A percentile compares a stretch with the other conserved stretches of the same genome.
Evolutionary conservation across 1,284 basidiomycete genomes (phyloP).

Genomic region (Ceratobasidium sp.): DNA sequence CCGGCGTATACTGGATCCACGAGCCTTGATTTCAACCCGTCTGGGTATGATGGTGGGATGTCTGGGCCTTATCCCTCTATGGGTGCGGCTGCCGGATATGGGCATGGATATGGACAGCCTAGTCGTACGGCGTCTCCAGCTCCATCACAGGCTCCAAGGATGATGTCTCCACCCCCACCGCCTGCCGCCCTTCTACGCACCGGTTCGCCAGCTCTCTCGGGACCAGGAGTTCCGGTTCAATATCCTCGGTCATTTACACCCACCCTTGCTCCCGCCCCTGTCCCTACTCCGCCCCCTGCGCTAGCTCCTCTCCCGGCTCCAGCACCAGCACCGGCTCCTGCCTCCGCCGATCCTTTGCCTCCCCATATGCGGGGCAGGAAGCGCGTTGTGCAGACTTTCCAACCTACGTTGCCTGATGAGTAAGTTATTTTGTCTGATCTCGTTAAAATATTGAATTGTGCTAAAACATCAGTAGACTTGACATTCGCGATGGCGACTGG

Average conservation of each 20-base stretch:
- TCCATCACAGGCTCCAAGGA: slow-evolving; percentile 19
- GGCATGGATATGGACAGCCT: slow-evolving; percentile 30
- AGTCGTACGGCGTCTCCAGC: slow-evolving; percentile 27
- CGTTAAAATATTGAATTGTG: neutral
- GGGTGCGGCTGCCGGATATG: slow-evolving; percentile 29
- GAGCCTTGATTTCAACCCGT: slow-evolving; percentile 11
- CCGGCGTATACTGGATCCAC: slow-evolving; percentile 10
- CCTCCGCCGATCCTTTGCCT: slow-evolving; percentile 4
- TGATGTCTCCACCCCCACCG: slow-evolving; percentile 28
- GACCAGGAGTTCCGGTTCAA: neutral
- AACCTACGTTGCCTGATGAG: slow-evolving; percentile 42
- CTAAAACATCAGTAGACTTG: neutral
- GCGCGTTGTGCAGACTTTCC: slow-evolving; percentile 42
- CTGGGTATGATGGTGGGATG: slow-evolving; percentile 11
- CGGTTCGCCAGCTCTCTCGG: neutral
- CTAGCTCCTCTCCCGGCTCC: too few species aligned
- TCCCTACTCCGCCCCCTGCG: neutral
- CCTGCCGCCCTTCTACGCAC: slow-evolving; percentile 12
- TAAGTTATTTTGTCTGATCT: slow-evolving; percentile 12
- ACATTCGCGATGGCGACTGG: slow-evolving; percentile 43
- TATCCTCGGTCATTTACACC: slow-evolving; percentile 9
- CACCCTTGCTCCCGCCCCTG: neutral
- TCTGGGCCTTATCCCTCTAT: slow-evolving; percentile 35
- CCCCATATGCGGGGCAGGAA: slow-evolving; percentile 27
- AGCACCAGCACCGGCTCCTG: neutral